These are phyloP conservation scores for Ligustrum vulgare DNA, from an alignment of 257 asterid genomes.

Conservation along the genomic window DNA sequence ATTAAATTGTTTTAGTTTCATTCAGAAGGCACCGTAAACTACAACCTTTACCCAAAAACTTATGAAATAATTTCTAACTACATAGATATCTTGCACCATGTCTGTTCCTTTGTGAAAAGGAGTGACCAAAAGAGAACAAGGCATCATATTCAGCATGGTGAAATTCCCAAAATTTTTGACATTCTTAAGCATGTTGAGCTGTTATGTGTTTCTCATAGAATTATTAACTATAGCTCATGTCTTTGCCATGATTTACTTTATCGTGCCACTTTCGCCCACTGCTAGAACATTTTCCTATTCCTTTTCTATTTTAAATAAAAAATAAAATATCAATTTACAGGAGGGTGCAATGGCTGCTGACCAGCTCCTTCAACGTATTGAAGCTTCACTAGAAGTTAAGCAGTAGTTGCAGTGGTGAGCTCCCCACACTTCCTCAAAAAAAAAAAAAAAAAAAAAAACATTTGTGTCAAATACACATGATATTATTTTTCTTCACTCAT, in stretches of 20 bases:
- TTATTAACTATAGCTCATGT: conserved; percentile 8
- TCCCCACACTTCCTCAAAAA: not conserved
- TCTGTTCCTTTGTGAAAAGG: not conserved
- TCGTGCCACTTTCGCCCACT: not conserved
- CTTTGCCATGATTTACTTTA: conserved; percentile 3
- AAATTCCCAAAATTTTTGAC: not conserved
- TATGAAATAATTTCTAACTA: not conserved
- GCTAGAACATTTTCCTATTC: not conserved
- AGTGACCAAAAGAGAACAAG: not conserved
- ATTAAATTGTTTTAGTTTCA: not conserved
- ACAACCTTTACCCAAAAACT: not conserved
- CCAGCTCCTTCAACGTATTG: conserved; percentile 65
- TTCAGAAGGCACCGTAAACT: not conserved
- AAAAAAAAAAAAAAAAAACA: not conserved
- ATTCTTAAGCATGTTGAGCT: not conserved
- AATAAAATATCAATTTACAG: conserved; percentile 37
- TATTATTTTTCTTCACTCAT: not conserved
- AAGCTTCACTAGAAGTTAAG: conserved; percentile 65
- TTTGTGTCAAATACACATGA: not conserved
- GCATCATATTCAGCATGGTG: not conserved
- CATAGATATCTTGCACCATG: not conserved
- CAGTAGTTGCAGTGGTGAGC: conserved; percentile 49
- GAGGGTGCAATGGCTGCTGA: conserved; percentile 84
- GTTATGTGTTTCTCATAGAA: not conserved
- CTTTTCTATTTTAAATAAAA: not conserved